A percentile compares a stretch with the other conserved stretches of the same genome.
These are phyloP conservation scores for Mucor mucedo DNA, from an alignment of 371 early-diverging fungal genomes.

Conservation along the genomic window DNA sequence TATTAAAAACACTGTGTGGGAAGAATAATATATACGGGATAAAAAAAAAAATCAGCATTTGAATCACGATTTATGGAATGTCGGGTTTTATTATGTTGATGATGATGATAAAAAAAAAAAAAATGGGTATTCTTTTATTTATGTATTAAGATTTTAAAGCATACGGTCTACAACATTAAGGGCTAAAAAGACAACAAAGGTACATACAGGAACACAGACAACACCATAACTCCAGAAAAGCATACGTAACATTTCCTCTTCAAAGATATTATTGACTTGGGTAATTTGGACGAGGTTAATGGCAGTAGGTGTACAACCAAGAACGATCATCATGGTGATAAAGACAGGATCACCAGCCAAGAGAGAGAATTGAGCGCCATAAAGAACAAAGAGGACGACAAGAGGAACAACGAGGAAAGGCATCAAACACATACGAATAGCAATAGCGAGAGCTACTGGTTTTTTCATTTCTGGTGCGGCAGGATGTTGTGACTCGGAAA, in stretches of 20 bases:
- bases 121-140: too few species aligned
- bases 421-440: conserved; percentile 47
- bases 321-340: conserved; percentile 50
- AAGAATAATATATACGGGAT: too few species aligned
- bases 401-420: conserved; percentile 54
- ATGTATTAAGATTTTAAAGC: conserved; percentile 17
- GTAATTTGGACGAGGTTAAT: conserved; percentile 63
- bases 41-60: too few species aligned
- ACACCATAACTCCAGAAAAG: conserved; percentile 68
- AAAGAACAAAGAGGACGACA: conserved; percentile 42
- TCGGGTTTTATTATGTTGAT: too few species aligned
- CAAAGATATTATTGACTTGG: conserved; percentile 58
- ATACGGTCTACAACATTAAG: conserved; percentile 40
- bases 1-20: too few species aligned
- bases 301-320: conserved; percentile 62
- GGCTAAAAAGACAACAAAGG: conserved; percentile 43
- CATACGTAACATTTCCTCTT: conserved; percentile 60
- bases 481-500: conserved; percentile 32
- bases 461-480: conserved; percentile 21
- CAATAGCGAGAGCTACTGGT: conserved; percentile 40
- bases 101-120: too few species aligned
- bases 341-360: conserved; percentile 58
- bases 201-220: conserved; percentile 54
- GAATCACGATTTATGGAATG: too few species aligned
- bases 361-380: conserved; percentile 32